phyloP scores from a whole-genome alignment of 805 yeast species.

The Wickerhamiella brachini region DNA sequence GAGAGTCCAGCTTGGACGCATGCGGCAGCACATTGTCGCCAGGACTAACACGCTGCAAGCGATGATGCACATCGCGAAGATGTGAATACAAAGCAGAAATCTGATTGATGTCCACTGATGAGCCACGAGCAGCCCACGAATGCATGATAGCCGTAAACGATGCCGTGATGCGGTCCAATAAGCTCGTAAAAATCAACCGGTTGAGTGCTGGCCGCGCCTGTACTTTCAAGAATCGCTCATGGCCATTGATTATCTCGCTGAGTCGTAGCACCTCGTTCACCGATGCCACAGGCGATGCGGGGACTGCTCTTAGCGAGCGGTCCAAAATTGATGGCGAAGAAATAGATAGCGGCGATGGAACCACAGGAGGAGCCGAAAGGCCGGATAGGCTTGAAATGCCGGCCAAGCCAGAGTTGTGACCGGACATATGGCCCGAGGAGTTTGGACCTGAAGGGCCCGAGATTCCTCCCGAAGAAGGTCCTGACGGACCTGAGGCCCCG shows the following conservation, averaged over 20 bases:
- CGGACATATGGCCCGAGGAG: neutral
- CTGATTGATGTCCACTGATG: constrained; percentile 5
- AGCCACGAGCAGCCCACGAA: neutral
- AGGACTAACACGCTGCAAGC: constrained; percentile 7
- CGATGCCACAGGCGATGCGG: neutral
- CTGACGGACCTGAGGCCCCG: neutral
- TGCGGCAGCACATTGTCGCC: constrained; percentile 8
- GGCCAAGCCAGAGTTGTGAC: neutral
- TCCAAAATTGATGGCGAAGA: neutral
- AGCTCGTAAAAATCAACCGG: neutral
- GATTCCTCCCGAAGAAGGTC: no score
- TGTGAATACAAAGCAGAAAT: constrained; percentile 12
- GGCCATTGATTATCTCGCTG: neutral
- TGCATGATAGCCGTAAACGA: neutral
- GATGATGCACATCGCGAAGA: constrained; percentile 11
- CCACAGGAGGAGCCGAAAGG: no score
- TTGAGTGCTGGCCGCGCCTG: neutral
- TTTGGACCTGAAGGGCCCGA: neutral
- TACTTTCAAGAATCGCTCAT: neutral
- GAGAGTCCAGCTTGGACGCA: constrained; percentile 3
- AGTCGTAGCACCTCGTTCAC: neutral
- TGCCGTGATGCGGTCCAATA: neutral
- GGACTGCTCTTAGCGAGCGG: neutral
- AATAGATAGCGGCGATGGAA: neutral
- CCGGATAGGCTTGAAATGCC: no score